Percentiles rank a stretch among this genome's conserved stretches.
Evolutionary conservation across 345 rosid species (phyloP).

Genomic region (Arabis hirsuta): DNA sequence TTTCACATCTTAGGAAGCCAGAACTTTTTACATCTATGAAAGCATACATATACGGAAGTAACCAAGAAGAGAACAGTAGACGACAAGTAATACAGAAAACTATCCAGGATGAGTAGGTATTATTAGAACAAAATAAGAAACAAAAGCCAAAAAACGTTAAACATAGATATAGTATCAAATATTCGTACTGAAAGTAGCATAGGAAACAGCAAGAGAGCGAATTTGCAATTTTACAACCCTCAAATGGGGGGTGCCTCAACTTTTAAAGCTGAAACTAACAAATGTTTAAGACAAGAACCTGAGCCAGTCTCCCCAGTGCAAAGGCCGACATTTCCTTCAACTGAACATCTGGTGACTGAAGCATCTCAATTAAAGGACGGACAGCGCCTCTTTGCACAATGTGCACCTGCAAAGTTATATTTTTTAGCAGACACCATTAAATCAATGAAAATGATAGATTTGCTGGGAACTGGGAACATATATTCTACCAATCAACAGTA

Average conservation of each 20-base stretch:
- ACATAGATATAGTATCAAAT: not conserved
- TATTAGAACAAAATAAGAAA: conserved; percentile 3
- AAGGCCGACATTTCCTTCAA: conserved; percentile 99
- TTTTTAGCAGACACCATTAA: conserved; percentile 10
- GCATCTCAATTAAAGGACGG: conserved; percentile 92
- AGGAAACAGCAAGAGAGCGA: conserved; percentile 2
- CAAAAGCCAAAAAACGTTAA: not conserved
- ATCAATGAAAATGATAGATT: not conserved
- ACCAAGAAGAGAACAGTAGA: not conserved
- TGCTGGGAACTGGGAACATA: conserved; percentile 5
- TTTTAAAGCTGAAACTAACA: conserved; percentile 15
- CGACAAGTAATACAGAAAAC: not conserved
- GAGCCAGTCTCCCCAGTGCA: conserved; percentile 99
- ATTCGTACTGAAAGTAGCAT: conserved; percentile 10
- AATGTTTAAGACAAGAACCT: conserved; percentile 56
- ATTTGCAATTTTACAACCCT: conserved; percentile 8
- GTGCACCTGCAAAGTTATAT: conserved; percentile 68
- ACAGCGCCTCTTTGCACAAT: conserved; percentile 99
- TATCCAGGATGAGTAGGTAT: not conserved
- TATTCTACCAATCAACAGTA: conserved; percentile 15
- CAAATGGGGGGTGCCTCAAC: conserved; percentile 20
- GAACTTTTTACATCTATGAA: not conserved
- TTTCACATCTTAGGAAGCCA: not conserved
- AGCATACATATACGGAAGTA: not conserved
- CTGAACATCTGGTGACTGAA: conserved; percentile 85